These are phyloP conservation scores for Lecanosticta acicola DNA, from an alignment of 2,329 filamentous ascomycete genomes.

Conservation along the genomic window DNA sequence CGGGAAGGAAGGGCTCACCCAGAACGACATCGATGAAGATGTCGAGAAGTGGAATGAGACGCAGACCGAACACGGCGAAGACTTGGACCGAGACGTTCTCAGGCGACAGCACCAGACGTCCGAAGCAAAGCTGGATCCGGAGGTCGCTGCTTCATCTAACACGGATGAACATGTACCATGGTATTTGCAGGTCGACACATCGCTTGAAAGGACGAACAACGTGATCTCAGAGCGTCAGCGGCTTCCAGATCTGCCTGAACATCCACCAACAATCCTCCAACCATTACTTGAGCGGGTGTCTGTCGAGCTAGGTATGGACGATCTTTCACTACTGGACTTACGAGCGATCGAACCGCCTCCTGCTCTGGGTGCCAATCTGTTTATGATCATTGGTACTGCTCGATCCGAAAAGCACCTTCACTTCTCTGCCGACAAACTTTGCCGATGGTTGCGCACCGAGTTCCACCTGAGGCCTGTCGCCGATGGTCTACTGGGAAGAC, in stretches of 20 bases:
- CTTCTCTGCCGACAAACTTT: constrained; percentile 81
- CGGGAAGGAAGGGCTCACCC: constrained; percentile 15
- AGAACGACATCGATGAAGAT: constrained; percentile 22
- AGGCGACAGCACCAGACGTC: not conserved
- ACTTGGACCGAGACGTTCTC: not conserved
- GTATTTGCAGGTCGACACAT: constrained; percentile 67
- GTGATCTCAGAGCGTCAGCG: constrained; percentile 47
- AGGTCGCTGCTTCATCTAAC: not conserved
- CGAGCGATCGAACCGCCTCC: constrained; percentile 78
- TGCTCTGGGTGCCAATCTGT: constrained; percentile 76
- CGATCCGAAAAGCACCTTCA: constrained; percentile 91
- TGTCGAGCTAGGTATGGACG: constrained; percentile 79
- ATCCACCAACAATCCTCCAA: constrained; percentile 65
- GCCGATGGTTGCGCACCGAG: constrained; percentile 72
- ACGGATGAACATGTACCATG: constrained; percentile 53
- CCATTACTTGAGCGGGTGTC: constrained; percentile 73
- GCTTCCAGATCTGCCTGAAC: constrained; percentile 59
- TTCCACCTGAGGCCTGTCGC: constrained; percentile 70
- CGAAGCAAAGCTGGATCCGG: not conserved
- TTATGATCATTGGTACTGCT: constrained; percentile 90
- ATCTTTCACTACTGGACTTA: constrained; percentile 74
- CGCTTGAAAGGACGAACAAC: constrained; percentile 35
- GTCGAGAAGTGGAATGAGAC: constrained; percentile 1
- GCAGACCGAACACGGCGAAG: constrained; percentile 5
- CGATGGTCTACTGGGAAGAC: constrained; percentile 81